phyloP scores from a whole-genome alignment of 2,329 filamentous ascomycete genomes.

The Alternaria tenuissima region DNA sequence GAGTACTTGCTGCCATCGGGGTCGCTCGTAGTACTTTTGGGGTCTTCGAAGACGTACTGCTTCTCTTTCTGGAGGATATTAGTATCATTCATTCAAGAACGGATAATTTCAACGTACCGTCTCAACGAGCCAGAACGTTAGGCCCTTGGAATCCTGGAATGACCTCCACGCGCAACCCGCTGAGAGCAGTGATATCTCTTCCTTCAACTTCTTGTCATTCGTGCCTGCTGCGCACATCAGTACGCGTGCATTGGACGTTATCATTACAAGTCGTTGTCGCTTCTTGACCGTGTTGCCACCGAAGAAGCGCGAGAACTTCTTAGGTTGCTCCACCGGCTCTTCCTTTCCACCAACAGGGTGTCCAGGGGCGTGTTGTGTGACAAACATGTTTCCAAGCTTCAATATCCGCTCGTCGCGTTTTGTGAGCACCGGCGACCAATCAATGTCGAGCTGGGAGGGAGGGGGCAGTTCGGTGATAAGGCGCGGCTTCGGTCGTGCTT shows the following conservation, averaged over 20 bases:
- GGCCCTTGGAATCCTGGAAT: constrained; percentile 84
- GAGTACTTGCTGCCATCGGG: constrained; percentile 71
- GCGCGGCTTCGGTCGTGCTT: constrained; percentile 66
- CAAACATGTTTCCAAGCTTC: constrained; percentile 89
- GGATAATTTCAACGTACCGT: constrained; percentile 72
- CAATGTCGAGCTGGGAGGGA: constrained; percentile 48
- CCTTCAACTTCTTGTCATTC: constrained; percentile 94
- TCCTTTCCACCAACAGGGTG: constrained; percentile 77
- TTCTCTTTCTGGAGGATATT: constrained; percentile 73
- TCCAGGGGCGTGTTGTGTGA: constrained; percentile 78
- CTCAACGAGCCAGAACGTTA: constrained; percentile 89
- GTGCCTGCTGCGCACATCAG: constrained; percentile 90
- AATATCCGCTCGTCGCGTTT: constrained; percentile 91
- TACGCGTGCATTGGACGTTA: constrained; percentile 89
- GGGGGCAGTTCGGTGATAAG: constrained; percentile 95
- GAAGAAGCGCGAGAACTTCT: constrained; percentile 94
- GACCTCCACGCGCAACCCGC: constrained; percentile 80
- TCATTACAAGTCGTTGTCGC: constrained; percentile 89
- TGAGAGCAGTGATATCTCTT: constrained; percentile 84
- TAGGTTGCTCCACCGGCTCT: constrained; percentile 69
- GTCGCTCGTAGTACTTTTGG: constrained; percentile 74
- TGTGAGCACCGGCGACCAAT: constrained; percentile 96
- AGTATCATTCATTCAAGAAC: background rate
- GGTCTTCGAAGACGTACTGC: constrained; percentile 92
- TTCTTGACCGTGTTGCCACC: constrained; percentile 91